Evolutionary conservation across 2,329 filamentous ascomycete species (phyloP), one percentile per base, ranked within the genome.

Genomic region (Rhynchosporium agropyri): DNA sequence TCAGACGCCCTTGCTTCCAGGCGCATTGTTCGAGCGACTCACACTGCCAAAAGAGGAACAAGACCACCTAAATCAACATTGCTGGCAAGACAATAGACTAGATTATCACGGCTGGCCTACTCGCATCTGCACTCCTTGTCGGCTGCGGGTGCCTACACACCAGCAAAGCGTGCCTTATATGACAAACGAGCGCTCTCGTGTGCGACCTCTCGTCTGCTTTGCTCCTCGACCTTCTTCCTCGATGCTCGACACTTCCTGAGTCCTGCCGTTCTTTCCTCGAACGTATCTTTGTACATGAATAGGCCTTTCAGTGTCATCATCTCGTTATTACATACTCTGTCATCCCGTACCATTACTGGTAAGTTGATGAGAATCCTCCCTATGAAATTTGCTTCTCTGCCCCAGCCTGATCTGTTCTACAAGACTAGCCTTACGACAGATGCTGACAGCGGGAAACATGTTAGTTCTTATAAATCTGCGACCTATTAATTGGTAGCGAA

Each of bases 211-310:
- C 59, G 36, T 48, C 61, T 53, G 36, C 64, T 66, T 65, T 63
- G 67, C 67, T 46, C 43, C 20, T 46, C 43, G 43, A 10, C 43
- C 43, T 36, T 46, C 65, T 61, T 68, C 70, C 68, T 73, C 69
- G 65, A 74, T 74, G 72, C 68, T 71, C 66, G 68, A 68, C 60
- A 61, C 65, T 57, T 70, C 68, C 63, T 69, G 66, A 68, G 64
- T 67, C 66, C 61, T 58, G 56, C 36, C 20, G 40, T 40, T 55
- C 46, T 67, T 66, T 67, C 65, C 65, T 58, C 58, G 48, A 63
- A 58, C 38, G 46, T 61, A 69, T 70, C 64, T 69, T 68, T 75
- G 73, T 74, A 75, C 68, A 75, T 75, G 73, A 70, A 75, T 75
- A 71, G 73, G 63, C 67, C 42, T 67, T 68, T 64, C 67, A 62